Percentiles rank a stretch among this genome's conserved stretches.
phyloP scores from a whole-genome alignment of 805 yeast genomes.

The Candida nemodendra region DNA sequence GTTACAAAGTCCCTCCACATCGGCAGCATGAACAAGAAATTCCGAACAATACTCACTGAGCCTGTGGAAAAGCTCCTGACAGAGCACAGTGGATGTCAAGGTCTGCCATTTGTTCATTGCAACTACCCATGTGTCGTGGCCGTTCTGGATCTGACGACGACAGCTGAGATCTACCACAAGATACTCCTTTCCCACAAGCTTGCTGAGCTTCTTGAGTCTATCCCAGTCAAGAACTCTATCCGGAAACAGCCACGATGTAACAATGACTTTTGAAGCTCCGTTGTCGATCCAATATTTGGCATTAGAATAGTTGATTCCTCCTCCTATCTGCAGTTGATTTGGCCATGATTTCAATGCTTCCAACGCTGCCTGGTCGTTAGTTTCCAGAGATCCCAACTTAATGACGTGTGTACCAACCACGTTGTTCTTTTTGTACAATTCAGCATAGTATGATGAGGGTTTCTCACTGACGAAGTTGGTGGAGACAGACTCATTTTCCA shows the following conservation, averaged over 20 bases:
- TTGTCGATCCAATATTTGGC: conserved; percentile 74
- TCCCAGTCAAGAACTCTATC: conserved; percentile 49
- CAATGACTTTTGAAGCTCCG: conserved; percentile 84
- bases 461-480: conserved; percentile 80
- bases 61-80: conserved; percentile 47
- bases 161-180: conserved; percentile 93
- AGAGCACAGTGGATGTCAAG: conserved; percentile 63
- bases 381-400: conserved; percentile 74
- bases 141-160: conserved; percentile 41
- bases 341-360: conserved; percentile 80
- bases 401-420: conserved; percentile 88
- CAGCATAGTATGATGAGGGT: conserved; percentile 73
- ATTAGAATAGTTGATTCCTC: conserved; percentile 78
- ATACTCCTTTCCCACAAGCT: conserved; percentile 58
- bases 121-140: conserved; percentile 69
- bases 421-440: conserved; percentile 56
- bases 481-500: conserved; percentile 39
- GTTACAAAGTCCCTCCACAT: conserved; percentile 92
- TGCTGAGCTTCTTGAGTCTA: conserved; percentile 51
- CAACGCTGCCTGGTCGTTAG: conserved; percentile 79
- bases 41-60: conserved; percentile 75
- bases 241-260: conserved; percentile 89
- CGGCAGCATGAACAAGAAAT: conserved; percentile 95
- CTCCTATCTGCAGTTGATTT: conserved; percentile 76
- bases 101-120: conserved; percentile 99